Base-by-base conservation (phyloP, 225 moss, liverwort and hornwort genomes). In the Takakia lepidozioides region DNA sequence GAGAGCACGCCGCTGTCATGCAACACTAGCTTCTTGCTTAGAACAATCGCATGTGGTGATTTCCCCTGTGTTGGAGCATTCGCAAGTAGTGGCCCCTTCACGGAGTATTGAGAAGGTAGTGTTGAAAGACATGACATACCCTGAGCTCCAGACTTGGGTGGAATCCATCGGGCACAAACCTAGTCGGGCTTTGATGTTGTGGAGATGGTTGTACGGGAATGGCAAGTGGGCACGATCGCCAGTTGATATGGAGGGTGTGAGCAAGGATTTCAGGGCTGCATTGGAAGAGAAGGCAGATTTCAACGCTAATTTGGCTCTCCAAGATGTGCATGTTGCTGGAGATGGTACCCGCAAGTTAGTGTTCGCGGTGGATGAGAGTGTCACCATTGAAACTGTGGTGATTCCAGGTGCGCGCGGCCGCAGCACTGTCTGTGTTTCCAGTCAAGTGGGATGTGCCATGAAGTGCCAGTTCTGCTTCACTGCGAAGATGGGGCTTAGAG, bases 401-500 rank as follows among this genome's bases (percentile, higher is more conserved):
- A 92, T 92, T 59, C 92, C 92, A 0, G 83, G 87, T 13, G 64
- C 70, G 1, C 63, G 72, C 5, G 72, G 85, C n/a, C 71, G 92
- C 34, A 49, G 67, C 6, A 92, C 92, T 8, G 87, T 92, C 19
- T 92, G 92, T 50, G 92, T 92, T n/a, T 92, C 92, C 5, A 92
- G 92, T 48, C 92, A 92, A 65, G 68, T 92, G 11, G 92, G 92
- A 46, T 92, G 92, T 62, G 92, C 92, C 32, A 92, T 92, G 92
- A 92, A 87, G 35, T 92, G 92, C 55, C 92, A 92, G 55, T 92
- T 92, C 36, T 92, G 92, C 48, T 92, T 71, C 54, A 92, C 92
- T 11, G 87, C 73, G 54, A 87, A 82, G 57, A 92, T 92, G 92
- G 87, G 92, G 0, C 60, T 87, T 35, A 76, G 80, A 26, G 84